Conservation (phyloP, 2,329 filamentous ascomycete species). For the Kalmusia sp. region DNA sequence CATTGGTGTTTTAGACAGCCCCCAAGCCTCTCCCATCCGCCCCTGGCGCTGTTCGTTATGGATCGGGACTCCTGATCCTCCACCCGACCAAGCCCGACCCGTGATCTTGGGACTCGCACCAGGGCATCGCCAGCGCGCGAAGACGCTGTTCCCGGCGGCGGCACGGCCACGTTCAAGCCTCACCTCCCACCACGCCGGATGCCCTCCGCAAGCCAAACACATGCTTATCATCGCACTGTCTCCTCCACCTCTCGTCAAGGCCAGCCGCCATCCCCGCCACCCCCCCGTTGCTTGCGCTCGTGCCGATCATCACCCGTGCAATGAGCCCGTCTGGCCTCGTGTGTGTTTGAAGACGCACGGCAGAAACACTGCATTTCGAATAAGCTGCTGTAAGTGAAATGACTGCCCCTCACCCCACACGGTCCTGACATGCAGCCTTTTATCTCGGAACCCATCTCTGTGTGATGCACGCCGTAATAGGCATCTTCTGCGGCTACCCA, state of each 20-base stretch:
- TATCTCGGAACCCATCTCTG: constrained; percentile 34
- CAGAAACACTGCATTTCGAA: constrained; percentile 26
- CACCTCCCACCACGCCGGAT: constrained; percentile 17
- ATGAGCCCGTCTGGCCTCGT: not conserved
- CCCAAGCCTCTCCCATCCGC: constrained; percentile 29
- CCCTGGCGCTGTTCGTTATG: constrained; percentile 23
- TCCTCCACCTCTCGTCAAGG: not conserved
- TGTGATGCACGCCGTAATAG: constrained; percentile 35
- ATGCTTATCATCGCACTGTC: not conserved
- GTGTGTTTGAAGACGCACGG: constrained; percentile 13
- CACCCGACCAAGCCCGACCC: constrained; percentile 43
- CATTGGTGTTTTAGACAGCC: constrained; percentile 22
- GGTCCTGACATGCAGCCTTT: constrained; percentile 27
- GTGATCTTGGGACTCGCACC: constrained; percentile 34
- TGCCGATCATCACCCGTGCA: constrained; percentile 6
- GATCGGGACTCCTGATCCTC: constrained; percentile 32
- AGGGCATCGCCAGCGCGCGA: constrained; percentile 21
- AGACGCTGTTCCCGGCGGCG: constrained; percentile 22
- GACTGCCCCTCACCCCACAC: constrained; percentile 34
- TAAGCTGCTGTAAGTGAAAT: constrained; percentile 31
- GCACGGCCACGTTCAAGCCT: constrained; percentile 41
- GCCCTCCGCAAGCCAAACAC: constrained; percentile 5
- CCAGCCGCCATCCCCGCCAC: constrained; percentile 7
- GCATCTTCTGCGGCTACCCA: constrained; percentile 27
- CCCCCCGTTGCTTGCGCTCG: too few relatives aligned